Evolutionary conservation across 371 early-diverging fungal genomes (phyloP).

Genomic region (Mucor mucedo): DNA sequence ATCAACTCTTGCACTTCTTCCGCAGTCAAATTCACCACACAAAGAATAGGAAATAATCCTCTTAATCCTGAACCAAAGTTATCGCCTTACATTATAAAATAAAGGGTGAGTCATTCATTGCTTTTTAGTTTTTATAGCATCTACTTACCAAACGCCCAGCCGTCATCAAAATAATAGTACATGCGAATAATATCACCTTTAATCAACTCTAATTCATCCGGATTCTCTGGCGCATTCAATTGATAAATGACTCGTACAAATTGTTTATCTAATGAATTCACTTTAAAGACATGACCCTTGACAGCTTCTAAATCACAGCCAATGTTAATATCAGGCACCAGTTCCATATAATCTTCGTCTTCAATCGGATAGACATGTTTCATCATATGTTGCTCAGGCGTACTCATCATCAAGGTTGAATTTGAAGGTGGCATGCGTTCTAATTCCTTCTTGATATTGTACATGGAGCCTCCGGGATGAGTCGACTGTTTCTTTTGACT

Average conservation of each 20-base stretch:
- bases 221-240: slow-evolving; percentile 34
- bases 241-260: slow-evolving; percentile 25
- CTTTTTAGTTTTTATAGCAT: neutral
- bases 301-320: slow-evolving; percentile 14
- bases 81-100: slow-evolving; percentile 20
- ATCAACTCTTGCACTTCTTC: slow-evolving; percentile 26
- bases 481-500: slow-evolving; percentile 18
- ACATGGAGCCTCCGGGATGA: slow-evolving; percentile 5
- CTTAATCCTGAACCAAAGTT: slow-evolving; percentile 31
- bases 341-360: slow-evolving; percentile 28
- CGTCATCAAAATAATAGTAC: slow-evolving; percentile 62
- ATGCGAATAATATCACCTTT: slow-evolving; percentile 68
- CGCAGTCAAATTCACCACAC: slow-evolving; percentile 24
- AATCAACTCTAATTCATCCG: slow-evolving; percentile 68
- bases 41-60: slow-evolving; percentile 34
- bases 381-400: slow-evolving; percentile 20
- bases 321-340: slow-evolving; percentile 23
- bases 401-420: slow-evolving; percentile 9
- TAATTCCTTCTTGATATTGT: slow-evolving; percentile 10
- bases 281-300: slow-evolving; percentile 29
- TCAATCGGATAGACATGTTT: slow-evolving; percentile 24
- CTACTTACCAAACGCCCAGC: slow-evolving; percentile 67
- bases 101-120: neutral
- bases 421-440: slow-evolving; percentile 9
- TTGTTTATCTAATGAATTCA: slow-evolving; percentile 26